Evolutionary conservation across 2,329 filamentous ascomycete genomes (phyloP), one percentile per base, ranked within the genome.

Genomic region (Harringtonia aguacate): DNA sequence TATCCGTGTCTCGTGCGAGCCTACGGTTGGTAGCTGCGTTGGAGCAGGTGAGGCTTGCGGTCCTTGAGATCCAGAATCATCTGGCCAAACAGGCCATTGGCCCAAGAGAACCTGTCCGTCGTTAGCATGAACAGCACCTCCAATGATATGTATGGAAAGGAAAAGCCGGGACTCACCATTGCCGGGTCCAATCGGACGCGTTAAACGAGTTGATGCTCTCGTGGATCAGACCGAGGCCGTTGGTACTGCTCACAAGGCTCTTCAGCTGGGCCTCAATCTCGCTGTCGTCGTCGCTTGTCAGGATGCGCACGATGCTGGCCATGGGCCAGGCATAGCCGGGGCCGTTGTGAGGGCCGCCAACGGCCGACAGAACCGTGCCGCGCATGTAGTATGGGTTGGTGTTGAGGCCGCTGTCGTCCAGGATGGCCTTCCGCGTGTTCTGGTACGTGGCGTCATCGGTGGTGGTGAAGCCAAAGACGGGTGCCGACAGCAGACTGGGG

Each of bases 81-180:
- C 64, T 90, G 81, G n/a, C 85, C 84, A 59, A 89, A 90, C 18
- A 94, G 75, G 0, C 83, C 86, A 57, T 92, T 92, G n/a, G 85
- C 86, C 86, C 86, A 92, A 2, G 85, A 83, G 57, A 94, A 92
- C 84, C 84, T 87, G 47, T 17, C 8, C 3, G 13, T 34, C 24
- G n/a, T 34, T 33, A 38, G 29, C n/a, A 44, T 8, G 8, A 13
- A 20, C 38, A 14, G 15, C 24, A 18, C n/a, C n/a, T n/a, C n/a
- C 3, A 36, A 18, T 29, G 20, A 36, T 20, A n/a, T n/a, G n/a
- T 2, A 1, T 3, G 10, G 28, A 17, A 8, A 4, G n/a, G n/a
- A n/a, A n/a, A n/a, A n/a, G n/a, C n/a, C 21, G 14, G 8, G 29
- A 54, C 61, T 59, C 39, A 67, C 67, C 68, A 70, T 40, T 64